phyloP scores from a whole-genome alignment of 306 rosid species.

The Aeschynomene evenia region DNA sequence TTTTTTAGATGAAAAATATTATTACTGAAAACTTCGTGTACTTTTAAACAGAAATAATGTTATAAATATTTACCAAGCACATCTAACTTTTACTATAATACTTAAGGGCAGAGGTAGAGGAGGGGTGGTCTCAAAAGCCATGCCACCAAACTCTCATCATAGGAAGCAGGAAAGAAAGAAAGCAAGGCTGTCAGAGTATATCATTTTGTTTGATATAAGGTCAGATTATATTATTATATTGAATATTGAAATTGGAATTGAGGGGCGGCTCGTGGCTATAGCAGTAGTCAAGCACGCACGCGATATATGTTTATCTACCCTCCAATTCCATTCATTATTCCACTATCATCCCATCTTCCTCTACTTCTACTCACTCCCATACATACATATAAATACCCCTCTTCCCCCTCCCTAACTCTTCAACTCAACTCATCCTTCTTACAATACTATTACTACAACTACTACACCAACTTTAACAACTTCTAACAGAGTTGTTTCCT shows the following conservation, averaged over 20 bases:
- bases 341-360: background rate
- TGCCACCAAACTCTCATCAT: background rate
- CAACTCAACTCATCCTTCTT: background rate
- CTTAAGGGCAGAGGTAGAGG: background rate
- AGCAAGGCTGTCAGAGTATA: no score
- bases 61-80: no score
- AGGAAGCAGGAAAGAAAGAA: no score
- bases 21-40: no score
- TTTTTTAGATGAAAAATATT: no score
- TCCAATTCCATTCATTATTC: no score
- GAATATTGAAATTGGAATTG: background rate
- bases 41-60: no score
- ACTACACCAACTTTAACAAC: no score
- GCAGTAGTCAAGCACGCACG: constrained; percentile 37
- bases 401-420: background rate
- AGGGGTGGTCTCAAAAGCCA: background rate
- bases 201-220: no score
- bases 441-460: no score
- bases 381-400: constrained; percentile 3
- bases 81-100: no score
- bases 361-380: background rate
- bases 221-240: no score
- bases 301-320: constrained; percentile 32
- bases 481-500: background rate
- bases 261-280: background rate